Evolutionary conservation across 2,329 filamentous ascomycete genomes (phyloP), one percentile per base, ranked within the genome.

Genomic region (Verticillium longisporum): DNA sequence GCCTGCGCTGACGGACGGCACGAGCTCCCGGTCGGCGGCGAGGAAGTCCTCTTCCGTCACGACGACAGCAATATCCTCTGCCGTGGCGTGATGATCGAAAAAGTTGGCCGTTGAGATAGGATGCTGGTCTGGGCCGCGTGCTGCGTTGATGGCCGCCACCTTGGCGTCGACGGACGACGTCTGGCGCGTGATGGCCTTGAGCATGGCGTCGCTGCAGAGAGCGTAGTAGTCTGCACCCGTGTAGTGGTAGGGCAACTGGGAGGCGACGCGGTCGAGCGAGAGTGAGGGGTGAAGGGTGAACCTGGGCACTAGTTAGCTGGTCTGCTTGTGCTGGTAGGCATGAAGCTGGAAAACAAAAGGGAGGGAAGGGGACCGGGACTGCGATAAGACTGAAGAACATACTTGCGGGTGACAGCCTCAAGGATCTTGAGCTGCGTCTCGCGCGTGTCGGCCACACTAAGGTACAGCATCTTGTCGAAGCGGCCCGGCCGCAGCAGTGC

Each of bases 381-480:
- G 26, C 3, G 26, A 26, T 26, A 26, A 26, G 26, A 26, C 26
- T 26, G 26, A 26, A 26, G 26, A 26, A 84, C 88, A 69, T 81
- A 93, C 90, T 98, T 99, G 70, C 95, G 84, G 1, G 95, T 98
- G 71, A 99, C 78, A 1, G 95, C 95, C 73, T 98, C 92, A 71
- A 99, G 78, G 65, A 99, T 98, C 26, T 88, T 97, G 64, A 91
- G 85, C 76, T 99, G 95, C 79, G 98, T 98, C 18, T 96, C 91
- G 69, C 98, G 94, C 4, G 93, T 97, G 74, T 99, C 95, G 7
- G 92, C 96, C 9, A 99, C 92, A 38, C 95, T 95, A 13, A 99
- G 81, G 71, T 98, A 99, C 34, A 99, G 84, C 93, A 98, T 96
- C 80, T 98, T 98, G 73, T 99, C 95, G 73, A 99, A 98, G 62